Percentiles rank a stretch among this genome's conserved stretches.
Evolutionary conservation across 352 stramenopile genomes (phyloP).

Genomic region (Phytophthora rubi): DNA sequence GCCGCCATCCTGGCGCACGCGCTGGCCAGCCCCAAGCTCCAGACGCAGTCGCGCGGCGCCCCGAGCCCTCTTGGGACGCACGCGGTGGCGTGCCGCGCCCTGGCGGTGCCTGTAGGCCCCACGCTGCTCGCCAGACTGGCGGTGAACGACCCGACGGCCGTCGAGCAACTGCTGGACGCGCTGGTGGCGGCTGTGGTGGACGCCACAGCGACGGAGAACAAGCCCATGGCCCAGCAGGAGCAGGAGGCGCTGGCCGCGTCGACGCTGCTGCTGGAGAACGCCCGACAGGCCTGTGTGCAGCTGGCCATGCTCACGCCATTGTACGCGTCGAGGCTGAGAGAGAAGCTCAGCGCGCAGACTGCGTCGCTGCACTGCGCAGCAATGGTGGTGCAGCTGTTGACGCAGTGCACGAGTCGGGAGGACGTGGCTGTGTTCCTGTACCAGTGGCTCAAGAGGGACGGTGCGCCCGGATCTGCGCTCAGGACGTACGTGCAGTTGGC

Average conservation of each 20-base stretch:
- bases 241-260: conserved; percentile 26
- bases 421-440: conserved; percentile 53
- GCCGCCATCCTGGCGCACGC: conserved; percentile 53
- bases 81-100: conserved; percentile 20
- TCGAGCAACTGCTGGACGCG: conserved; percentile 46
- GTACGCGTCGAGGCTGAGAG: conserved; percentile 40
- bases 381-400: conserved; percentile 27
- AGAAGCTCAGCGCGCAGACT: conserved; percentile 41
- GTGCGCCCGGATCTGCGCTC: conserved; percentile 14
- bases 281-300: conserved; percentile 30
- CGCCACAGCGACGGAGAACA: conserved; percentile 21
- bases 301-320: conserved; percentile 48
- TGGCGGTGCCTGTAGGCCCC: conserved; percentile 49
- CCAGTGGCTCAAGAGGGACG: conserved; percentile 4
- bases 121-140: conserved; percentile 52
- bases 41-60: conserved; percentile 26
- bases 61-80: conserved; percentile 15
- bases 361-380: conserved; percentile 38
- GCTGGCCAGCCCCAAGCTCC: conserved; percentile 42
- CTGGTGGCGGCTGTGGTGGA: conserved; percentile 38
- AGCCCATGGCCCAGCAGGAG: conserved; percentile 43
- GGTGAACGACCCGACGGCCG: conserved; percentile 54
- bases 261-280: conserved; percentile 22
- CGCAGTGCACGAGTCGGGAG: conserved; percentile 19
- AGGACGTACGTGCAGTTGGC: conserved; percentile 37